A percentile compares a stretch with the other conserved stretches of the same genome.
These are phyloP conservation scores for Penicillium goetzii DNA, from an alignment of 495 filamentous ascomycete genomes.

Conservation along the genomic window DNA sequence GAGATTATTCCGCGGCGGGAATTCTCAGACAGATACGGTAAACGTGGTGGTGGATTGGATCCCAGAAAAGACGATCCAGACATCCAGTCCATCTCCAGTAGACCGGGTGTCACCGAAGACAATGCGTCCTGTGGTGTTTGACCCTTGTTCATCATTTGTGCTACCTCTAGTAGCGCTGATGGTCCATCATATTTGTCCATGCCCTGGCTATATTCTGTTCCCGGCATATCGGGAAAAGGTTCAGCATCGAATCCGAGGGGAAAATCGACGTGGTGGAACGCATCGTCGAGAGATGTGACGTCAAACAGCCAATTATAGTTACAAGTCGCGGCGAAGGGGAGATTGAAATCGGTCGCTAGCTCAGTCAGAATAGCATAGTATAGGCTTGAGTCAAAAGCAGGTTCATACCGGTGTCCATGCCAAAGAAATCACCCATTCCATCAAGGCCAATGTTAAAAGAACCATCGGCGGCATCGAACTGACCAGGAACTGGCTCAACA, in stretches of 20 bases:
- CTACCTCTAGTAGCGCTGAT: slow-evolving; percentile 28
- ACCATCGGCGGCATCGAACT: slow-evolving; percentile 45
- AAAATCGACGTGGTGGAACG: slow-evolving; percentile 38
- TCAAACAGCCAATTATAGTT: slow-evolving; percentile 64
- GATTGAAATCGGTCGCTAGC: slow-evolving; percentile 57
- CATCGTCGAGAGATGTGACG: slow-evolving; percentile 42
- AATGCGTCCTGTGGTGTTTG: slow-evolving; percentile 5
- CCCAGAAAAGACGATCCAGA: slow-evolving; percentile 27
- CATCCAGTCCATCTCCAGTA: slow-evolving; percentile 42
- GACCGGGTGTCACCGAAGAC: slow-evolving; percentile 12
- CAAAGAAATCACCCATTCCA: slow-evolving; percentile 32
- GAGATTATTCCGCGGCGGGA: slow-evolving; percentile 46
- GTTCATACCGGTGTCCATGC: slow-evolving; percentile 37
- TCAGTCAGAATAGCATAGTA: slow-evolving; percentile 16
- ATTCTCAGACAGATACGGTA: slow-evolving; percentile 35
- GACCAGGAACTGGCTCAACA: slow-evolving; percentile 41
- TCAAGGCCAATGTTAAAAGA: slow-evolving; percentile 33
- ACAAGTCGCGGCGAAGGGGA: slow-evolving; percentile 57
- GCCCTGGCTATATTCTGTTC: background rate
- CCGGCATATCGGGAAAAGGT: slow-evolving; percentile 22
- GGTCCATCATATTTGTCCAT: slow-evolving; percentile 23
- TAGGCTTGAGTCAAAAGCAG: background rate
- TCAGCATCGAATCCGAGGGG: slow-evolving; percentile 33
- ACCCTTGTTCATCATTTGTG: slow-evolving; percentile 22
- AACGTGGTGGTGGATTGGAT: slow-evolving; percentile 6